Percentiles rank a stretch among this genome's conserved stretches.
These are phyloP conservation scores for Mentha longifolia DNA, from an alignment of 257 asterid species.

Conservation along the genomic window DNA sequence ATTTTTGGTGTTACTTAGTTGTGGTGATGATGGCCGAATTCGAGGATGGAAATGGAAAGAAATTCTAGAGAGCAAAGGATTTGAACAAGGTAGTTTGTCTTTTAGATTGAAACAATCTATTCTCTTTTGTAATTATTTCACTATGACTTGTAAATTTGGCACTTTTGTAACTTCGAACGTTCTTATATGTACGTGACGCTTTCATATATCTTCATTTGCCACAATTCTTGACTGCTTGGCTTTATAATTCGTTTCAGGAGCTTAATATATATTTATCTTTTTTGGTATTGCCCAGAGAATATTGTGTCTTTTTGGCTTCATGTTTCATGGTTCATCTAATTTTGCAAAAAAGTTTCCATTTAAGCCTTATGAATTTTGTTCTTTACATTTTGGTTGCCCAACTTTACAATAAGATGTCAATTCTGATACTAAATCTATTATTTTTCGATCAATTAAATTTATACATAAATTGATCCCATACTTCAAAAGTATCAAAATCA, in stretches of 20 bases:
- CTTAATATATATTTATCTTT: neutral
- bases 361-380: constrained; percentile 8
- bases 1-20: constrained; percentile 55
- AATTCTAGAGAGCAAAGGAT: constrained; percentile 44
- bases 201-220: neutral
- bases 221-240: constrained; percentile 12
- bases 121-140: constrained; percentile 9
- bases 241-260: constrained; percentile 17
- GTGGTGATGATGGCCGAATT: constrained; percentile 96
- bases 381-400: constrained; percentile 12
- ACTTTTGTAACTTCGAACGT: neutral
- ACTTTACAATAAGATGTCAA: constrained; percentile 16
- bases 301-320: constrained; percentile 5
- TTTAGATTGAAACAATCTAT: constrained; percentile 7
- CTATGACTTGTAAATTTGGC: constrained; percentile 13
- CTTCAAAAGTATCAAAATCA: neutral
- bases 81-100: constrained; percentile 53
- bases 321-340: constrained; percentile 6
- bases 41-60: constrained; percentile 94
- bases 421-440: neutral
- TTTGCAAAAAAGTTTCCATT: constrained; percentile 3
- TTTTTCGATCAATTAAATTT: constrained; percentile 5
- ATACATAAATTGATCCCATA: neutral
- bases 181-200: neutral
- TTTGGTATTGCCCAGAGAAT: neutral